Base-by-base conservation (phyloP, 108 stramenopile genomes). In the Bacterosira constricta region DNA sequence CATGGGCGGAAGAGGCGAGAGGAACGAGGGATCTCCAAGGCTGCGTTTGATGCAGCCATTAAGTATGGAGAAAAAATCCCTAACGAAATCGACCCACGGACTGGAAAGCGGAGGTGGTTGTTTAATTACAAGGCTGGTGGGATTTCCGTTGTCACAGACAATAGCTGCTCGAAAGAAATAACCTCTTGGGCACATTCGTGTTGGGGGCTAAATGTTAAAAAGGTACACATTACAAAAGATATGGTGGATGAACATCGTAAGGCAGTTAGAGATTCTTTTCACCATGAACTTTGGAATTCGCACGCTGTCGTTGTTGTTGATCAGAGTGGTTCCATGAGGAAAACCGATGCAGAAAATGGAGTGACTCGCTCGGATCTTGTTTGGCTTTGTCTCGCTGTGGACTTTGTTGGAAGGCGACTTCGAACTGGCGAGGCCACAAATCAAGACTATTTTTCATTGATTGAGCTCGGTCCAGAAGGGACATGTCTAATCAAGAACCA, bases 291-390 rank as follows among this genome's bases (percentile, higher is more conserved):
- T 26, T 84, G 83, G 73, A 82, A 78, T 10, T 84, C 83, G 17
- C 83, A 84, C 65, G 61, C 77, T 4, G 83, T 83, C 4, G 79
- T 83, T 34, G 72, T 84, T 12, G 69, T 84, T 8, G 83, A 84
- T 42, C 83, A 84, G 51, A 83, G 69, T 12, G 83, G 81, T 0
- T 82, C 81, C 18, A 84, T 84, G 83, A 57, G 65, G 29, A 74
- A 37, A 12, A 64, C 77, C 7, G 83, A 84, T 44, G 74, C 82
- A 3, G 37, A 45, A 1, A 82, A 79, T 13, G 73, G 78, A 32
- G 53, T 51, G 1, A 82, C 54, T 9, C 83, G 83, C 1, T 79
- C 77, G 13, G 73, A 82, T 41, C 81, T 82, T 4, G 81, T 83
- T 3, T 84, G 78, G 67, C 67, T 79, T 1, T 79, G 66, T 30